Conservation (phyloP, 768 basidiomycete genomes). For the Dendrothele bispora region DNA sequence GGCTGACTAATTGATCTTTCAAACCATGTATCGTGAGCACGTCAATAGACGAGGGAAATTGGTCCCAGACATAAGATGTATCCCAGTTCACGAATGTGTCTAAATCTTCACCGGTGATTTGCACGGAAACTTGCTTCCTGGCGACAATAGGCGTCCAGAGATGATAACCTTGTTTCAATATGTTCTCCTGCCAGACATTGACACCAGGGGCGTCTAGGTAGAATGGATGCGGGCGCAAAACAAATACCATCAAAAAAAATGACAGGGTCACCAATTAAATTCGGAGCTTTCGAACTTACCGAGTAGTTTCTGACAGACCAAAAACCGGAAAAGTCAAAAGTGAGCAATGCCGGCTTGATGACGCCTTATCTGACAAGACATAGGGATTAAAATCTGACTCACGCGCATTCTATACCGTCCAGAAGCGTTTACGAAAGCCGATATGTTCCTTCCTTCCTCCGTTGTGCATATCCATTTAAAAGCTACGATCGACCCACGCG, state of each 20-base stretch:
- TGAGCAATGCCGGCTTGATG: neutral
- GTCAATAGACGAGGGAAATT: constrained; percentile 61
- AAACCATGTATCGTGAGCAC: constrained; percentile 83
- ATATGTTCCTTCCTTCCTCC: constrained; percentile 53
- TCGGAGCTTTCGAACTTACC: constrained; percentile 27
- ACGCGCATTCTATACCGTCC: constrained; percentile 81
- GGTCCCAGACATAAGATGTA: constrained; percentile 63
- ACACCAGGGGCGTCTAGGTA: constrained; percentile 28
- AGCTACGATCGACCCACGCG: constrained; percentile 68
- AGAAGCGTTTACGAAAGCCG: constrained; percentile 71
- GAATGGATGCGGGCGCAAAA: neutral
- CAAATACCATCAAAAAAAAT: neutral
- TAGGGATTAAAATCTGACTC: constrained; percentile 25
- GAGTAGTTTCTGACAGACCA: constrained; percentile 37
- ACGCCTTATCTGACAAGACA: neutral
- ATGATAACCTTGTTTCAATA: constrained; percentile 58
- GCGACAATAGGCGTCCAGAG: constrained; percentile 69
- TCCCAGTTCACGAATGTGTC: constrained; percentile 65
- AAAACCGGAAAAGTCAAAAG: neutral
- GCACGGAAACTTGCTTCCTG: constrained; percentile 51
- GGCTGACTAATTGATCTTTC: constrained; percentile 63
- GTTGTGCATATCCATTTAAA: constrained; percentile 70
- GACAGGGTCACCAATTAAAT: neutral
- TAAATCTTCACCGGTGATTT: constrained; percentile 59
- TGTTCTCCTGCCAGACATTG: constrained; percentile 46